These are phyloP conservation scores for Solanum arcanum DNA, from an alignment of 257 asterid species.

Conservation along the genomic window DNA sequence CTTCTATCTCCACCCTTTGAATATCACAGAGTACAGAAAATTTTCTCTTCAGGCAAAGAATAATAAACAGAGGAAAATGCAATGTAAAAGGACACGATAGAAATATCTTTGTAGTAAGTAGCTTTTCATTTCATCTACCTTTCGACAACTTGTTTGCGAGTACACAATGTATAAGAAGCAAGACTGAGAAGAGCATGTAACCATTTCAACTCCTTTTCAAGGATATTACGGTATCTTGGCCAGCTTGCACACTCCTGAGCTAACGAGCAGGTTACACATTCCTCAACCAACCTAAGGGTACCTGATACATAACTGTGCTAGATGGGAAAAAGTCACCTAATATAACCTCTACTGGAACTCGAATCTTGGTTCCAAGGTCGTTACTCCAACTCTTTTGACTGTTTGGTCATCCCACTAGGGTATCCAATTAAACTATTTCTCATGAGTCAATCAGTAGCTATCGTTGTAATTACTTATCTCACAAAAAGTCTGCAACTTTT, in stretches of 20 bases:
- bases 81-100: neutral
- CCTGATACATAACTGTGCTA: neutral
- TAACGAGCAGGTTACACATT: neutral
- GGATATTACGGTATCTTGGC: neutral
- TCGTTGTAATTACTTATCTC: neutral
- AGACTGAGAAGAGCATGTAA: neutral
- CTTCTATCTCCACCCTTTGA: neutral
- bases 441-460: neutral
- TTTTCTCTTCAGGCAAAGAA: neutral
- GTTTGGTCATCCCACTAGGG: neutral
- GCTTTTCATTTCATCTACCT: neutral
- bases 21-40: neutral
- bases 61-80: neutral
- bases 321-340: neutral
- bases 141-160: neutral
- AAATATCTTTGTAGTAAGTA: neutral
- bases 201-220: neutral
- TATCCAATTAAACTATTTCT: neutral
- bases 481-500: neutral
- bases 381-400: neutral
- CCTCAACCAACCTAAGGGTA: neutral
- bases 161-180: neutral
- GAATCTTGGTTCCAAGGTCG: neutral
- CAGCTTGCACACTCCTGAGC: neutral
- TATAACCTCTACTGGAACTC: neutral